phyloP scores from a whole-genome alignment of 2,329 filamentous ascomycete genomes.

The Xylaria digitata region DNA sequence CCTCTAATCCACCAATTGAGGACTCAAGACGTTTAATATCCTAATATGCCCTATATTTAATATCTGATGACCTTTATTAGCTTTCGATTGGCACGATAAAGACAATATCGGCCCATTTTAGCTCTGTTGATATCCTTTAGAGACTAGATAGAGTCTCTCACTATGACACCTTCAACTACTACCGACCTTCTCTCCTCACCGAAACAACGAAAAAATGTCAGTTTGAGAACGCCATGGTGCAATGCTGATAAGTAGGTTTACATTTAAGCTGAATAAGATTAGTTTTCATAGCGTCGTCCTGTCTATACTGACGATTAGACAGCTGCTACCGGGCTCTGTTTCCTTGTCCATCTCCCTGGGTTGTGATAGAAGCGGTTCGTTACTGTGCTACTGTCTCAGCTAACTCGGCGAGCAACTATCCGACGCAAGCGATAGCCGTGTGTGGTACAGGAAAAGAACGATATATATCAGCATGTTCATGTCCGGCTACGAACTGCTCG shows the following conservation, averaged over 20 bases:
- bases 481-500: slow-evolving; percentile 23
- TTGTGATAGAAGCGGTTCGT: slow-evolving; percentile 12
- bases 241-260: slow-evolving; percentile 24
- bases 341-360: slow-evolving; percentile 9
- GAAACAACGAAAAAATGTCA: not conserved
- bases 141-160: slow-evolving; percentile 3
- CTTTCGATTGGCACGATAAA: not conserved
- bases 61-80: not conserved
- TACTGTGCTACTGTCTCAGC: slow-evolving; percentile 23
- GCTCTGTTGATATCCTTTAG: not conserved
- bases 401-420: slow-evolving; percentile 22
- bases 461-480: slow-evolving; percentile 29
- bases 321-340: slow-evolving; percentile 29
- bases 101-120: not conserved
- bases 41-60: not conserved
- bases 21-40: not conserved
- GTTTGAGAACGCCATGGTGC: slow-evolving; percentile 4
- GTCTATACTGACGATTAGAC: slow-evolving; percentile 6
- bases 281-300: not conserved
- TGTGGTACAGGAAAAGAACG: slow-evolving; percentile 18
- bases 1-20: too few species aligned
- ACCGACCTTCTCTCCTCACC: not conserved
- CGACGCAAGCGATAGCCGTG: slow-evolving; percentile 12
- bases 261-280: too few species aligned
- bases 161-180: not conserved